These are phyloP conservation scores for Gymnopilus dilepis DNA, from an alignment of 768 basidiomycete genomes.

Conservation along the genomic window DNA sequence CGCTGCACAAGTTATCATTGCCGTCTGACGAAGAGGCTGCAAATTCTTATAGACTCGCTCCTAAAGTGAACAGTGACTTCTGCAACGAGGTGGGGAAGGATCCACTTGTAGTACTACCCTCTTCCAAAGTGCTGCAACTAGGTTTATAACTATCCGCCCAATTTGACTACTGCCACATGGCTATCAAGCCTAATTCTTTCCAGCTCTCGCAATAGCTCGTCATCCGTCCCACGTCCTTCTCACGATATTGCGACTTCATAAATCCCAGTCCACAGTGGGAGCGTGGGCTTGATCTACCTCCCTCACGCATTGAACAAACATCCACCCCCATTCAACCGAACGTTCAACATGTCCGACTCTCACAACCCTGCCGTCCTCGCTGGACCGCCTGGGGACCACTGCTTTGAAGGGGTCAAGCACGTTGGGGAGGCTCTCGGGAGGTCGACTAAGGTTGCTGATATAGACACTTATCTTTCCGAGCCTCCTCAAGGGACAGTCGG, in stretches of 20 bases:
- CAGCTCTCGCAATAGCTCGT: slow-evolving; percentile 13
- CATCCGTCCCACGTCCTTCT: slow-evolving; percentile 5
- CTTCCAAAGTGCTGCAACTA: no score
- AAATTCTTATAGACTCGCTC: no score
- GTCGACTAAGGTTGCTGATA: slow-evolving; percentile 42
- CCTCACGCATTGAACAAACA: no score
- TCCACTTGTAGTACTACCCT: no score
- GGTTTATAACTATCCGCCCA: no score
- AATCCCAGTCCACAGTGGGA: neutral
- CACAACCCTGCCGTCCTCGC: slow-evolving; percentile 39
- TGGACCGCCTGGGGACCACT: slow-evolving; percentile 53
- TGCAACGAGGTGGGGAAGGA: no score
- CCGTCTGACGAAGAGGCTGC: no score
- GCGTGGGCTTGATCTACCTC: neutral
- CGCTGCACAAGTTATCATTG: no score
- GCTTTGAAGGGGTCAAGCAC: slow-evolving; percentile 58
- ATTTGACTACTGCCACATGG: no score
- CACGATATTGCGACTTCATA: neutral
- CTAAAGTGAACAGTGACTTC: no score
- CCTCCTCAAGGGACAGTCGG: slow-evolving; percentile 45
- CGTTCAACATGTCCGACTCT: slow-evolving; percentile 16
- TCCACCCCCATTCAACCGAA: neutral
- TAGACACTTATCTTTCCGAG: slow-evolving; percentile 60
- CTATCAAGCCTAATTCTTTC: neutral
- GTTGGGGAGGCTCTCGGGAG: slow-evolving; percentile 51